Percentiles rank a stretch among this genome's conserved stretches.
Evolutionary conservation across 2,329 filamentous ascomycete species (phyloP).

Genomic region (Tricladium varicosporioides): DNA sequence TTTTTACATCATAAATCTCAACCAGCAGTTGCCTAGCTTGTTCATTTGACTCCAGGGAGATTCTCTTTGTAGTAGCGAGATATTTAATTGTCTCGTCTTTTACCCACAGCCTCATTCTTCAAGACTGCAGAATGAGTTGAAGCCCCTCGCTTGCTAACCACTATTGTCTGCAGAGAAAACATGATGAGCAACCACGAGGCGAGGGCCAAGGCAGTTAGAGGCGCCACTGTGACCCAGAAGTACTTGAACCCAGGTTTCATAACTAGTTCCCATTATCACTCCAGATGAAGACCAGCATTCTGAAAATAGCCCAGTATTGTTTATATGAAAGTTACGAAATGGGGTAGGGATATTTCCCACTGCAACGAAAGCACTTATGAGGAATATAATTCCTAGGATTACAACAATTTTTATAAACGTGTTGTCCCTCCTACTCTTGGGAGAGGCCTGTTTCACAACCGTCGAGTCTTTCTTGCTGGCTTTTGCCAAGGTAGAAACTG

Average conservation of each 20-base stretch:
- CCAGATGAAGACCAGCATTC: conserved; percentile 4
- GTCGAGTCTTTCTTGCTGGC: conserved; percentile 13
- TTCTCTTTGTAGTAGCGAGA: too few species aligned
- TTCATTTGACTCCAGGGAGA: too few species aligned
- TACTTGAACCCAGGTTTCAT: not conserved
- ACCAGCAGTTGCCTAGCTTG: too few species aligned
- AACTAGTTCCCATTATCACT: not conserved
- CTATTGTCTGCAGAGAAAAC: too few species aligned
- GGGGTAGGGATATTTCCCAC: conserved; percentile 3
- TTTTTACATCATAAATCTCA: too few species aligned
- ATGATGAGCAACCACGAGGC: not conserved
- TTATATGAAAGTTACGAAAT: not conserved
- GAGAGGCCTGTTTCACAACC: conserved; percentile 32
- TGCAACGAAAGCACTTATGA: conserved; percentile 15
- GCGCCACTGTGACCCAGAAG: not conserved
- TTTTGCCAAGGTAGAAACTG: conserved; percentile 9
- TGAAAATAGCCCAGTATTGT: not conserved
- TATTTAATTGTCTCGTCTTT: too few species aligned
- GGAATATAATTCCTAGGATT: conserved; percentile 11
- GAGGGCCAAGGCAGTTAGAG: not conserved
- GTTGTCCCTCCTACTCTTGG: conserved; percentile 1
- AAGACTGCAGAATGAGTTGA: too few species aligned
- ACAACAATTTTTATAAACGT: conserved; percentile 13
- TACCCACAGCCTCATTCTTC: too few species aligned
- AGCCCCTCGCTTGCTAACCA: too few species aligned